Conservation (phyloP, 441 rosid species). For the Erodium moschatum region DNA sequence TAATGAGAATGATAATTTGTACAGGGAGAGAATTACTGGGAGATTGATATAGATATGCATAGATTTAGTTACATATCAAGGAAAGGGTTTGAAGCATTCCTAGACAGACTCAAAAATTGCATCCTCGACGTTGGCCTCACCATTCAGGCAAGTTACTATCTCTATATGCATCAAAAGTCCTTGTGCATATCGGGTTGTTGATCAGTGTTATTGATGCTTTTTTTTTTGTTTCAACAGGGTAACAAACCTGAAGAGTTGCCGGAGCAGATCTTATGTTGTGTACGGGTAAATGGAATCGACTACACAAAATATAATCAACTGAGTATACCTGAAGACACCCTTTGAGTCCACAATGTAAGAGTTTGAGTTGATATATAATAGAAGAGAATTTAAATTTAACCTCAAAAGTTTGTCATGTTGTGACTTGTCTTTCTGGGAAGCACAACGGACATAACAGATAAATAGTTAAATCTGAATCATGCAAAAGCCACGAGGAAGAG, state of each 20-base stretch:
- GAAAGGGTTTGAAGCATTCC: constrained; percentile 78
- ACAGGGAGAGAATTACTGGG: constrained; percentile 72
- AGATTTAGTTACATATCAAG: constrained; percentile 77
- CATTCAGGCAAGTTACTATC: too few relatives aligned
- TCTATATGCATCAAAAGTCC: too few relatives aligned
- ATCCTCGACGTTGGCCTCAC: constrained; percentile 40
- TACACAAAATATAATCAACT: constrained; percentile 58
- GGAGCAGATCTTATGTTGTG: constrained; percentile 66
- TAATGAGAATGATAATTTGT: not conserved
- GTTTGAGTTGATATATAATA: not conserved
- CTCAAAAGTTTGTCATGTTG: not conserved
- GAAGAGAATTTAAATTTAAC: not conserved
- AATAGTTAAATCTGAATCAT: too few relatives aligned
- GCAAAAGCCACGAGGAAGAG: not conserved
- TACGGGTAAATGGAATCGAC: constrained; percentile 60
- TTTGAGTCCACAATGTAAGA: constrained; percentile 16
- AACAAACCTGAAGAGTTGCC: constrained; percentile 73
- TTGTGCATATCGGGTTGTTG: too few relatives aligned
- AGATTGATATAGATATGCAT: constrained; percentile 74
- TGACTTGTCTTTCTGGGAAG: not conserved
- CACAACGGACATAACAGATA: not conserved
- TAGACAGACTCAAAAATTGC: constrained; percentile 63
- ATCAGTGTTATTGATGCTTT: too few relatives aligned
- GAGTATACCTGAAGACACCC: constrained; percentile 39
- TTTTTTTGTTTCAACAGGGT: constrained; percentile 41